Evolutionary conservation across 2,329 filamentous ascomycete species (phyloP).

Genomic region (Emmonsia crescens): DNA sequence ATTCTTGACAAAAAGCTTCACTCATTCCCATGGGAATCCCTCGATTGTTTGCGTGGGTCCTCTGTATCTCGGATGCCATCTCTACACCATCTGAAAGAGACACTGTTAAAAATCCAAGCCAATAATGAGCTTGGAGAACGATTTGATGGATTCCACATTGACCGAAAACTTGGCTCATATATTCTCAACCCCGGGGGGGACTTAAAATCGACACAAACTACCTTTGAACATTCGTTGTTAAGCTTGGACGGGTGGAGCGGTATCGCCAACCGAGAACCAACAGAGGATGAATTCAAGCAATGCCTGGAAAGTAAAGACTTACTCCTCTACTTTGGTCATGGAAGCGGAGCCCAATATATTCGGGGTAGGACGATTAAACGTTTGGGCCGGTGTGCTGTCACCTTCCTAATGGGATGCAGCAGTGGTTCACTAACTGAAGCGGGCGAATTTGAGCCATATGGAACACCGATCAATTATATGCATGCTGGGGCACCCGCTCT

Average conservation of each 20-base stretch:
- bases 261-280: slow-evolving; percentile 58
- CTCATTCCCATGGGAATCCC: slow-evolving; percentile 87
- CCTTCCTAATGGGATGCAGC: slow-evolving; percentile 89
- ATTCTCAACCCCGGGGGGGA: slow-evolving; percentile 86
- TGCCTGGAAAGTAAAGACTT: slow-evolving; percentile 58
- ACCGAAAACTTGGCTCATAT: slow-evolving; percentile 43
- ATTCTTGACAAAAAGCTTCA: slow-evolving; percentile 88
- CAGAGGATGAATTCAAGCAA: slow-evolving; percentile 63
- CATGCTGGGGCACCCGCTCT: slow-evolving; percentile 77
- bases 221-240: slow-evolving; percentile 58
- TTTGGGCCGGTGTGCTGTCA: slow-evolving; percentile 65
- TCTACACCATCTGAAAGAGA: slow-evolving; percentile 65
- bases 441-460: slow-evolving; percentile 82
- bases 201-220: slow-evolving; percentile 65
- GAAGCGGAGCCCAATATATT: slow-evolving; percentile 89
- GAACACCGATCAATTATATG: slow-evolving; percentile 85
- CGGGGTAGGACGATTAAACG: slow-evolving; percentile 70
- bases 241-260: slow-evolving; percentile 50
- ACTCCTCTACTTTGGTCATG: slow-evolving; percentile 91
- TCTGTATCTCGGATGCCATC: slow-evolving; percentile 84
- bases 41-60: slow-evolving; percentile 69
- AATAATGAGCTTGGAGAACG: slow-evolving; percentile 7
- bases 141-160: slow-evolving; percentile 42
- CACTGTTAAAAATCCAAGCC: slow-evolving; percentile 48
- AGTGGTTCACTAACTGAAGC: slow-evolving; percentile 70